Base-by-base conservation (phyloP, 2,329 filamentous ascomycete species). In the Chrysosporium queenslandicum region DNA sequence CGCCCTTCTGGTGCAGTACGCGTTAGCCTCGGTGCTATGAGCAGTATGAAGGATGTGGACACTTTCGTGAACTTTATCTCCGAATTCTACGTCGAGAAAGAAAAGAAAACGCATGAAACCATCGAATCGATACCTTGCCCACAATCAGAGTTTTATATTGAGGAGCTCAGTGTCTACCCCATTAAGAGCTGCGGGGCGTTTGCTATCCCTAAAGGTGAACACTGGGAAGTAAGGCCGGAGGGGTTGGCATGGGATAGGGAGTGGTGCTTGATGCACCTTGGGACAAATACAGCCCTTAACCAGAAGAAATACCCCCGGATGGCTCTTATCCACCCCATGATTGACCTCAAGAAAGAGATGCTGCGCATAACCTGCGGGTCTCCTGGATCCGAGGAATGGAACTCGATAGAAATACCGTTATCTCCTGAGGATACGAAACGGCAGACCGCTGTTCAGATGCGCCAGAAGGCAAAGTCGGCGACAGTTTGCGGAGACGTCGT, bases 101-200 rank as follows among this genome's bases (percentile, higher is more conserved):
- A 66, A 64, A 23, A 43, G 56, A 16, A 18, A 57, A 4, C 18
- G 16, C n/a, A n/a, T 27, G 6, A 12, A 23, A 20, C 1, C 32
- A 3, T 23, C 25, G 8, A 21, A 14, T 3, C 18, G 59, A 11
- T 14, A 52, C 6, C 46, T 40, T 51, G 50, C 45, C 23, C 43
- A 36, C 47, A 59, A 37, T 50, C 61, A 7, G 56, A 55, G 40
- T 71, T 81, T 50, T 73, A 73, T 42, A 74, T 88, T n/a, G 79
- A 85, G 56, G 75, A 74, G 50, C 77, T 90, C 14, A 81, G 76
- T 1, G 79, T 97, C 0, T 98, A 89, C 63, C 92, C 92, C 0
- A 90, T 98, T 63, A 98, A 98, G 68, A 95, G 89, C 64, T 97
- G 92, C 61, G 86, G 82, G 14, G 86, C 86, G 0, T 94, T 85